Conservation (phyloP, 352 stramenopile genomes). For the Aphanomyces cochlioides region DNA sequence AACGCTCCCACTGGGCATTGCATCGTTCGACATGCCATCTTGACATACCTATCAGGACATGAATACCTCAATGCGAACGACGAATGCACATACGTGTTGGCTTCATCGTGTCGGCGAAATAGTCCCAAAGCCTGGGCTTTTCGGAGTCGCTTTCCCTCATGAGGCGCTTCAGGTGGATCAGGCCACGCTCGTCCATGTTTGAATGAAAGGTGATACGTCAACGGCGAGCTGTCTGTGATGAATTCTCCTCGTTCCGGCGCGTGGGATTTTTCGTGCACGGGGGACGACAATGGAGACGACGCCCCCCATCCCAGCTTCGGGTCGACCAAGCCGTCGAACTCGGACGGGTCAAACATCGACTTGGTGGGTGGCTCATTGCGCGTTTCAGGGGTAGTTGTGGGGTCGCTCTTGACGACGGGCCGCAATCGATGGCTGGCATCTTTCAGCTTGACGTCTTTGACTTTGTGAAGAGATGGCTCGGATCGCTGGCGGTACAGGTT, state of each 20-base stretch:
- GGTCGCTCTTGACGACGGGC: too few relatives aligned
- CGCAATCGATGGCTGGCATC: too few relatives aligned
- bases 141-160: constrained; percentile 51
- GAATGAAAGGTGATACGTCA: constrained; percentile 66
- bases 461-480: too few relatives aligned
- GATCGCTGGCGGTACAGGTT: too few relatives aligned
- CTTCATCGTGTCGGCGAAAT: constrained; percentile 68
- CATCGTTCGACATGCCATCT: constrained; percentile 60
- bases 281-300: too few relatives aligned
- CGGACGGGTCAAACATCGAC: too few relatives aligned
- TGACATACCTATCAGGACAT: constrained; percentile 31
- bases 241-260: background rate
- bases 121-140: constrained; percentile 67
- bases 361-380: too few relatives aligned
- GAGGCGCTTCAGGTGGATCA: constrained; percentile 53
- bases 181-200: constrained; percentile 69
- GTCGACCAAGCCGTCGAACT: too few relatives aligned
- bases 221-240: constrained; percentile 49
- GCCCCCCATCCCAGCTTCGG: too few relatives aligned
- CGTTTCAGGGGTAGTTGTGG: too few relatives aligned
- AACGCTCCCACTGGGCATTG: constrained; percentile 68
- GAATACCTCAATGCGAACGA: too few relatives aligned
- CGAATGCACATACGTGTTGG: constrained; percentile 40
- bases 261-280: background rate
- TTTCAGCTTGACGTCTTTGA: too few relatives aligned